Conservation (phyloP, 2,329 filamentous ascomycete species). For the Alternaria solani region DNA sequence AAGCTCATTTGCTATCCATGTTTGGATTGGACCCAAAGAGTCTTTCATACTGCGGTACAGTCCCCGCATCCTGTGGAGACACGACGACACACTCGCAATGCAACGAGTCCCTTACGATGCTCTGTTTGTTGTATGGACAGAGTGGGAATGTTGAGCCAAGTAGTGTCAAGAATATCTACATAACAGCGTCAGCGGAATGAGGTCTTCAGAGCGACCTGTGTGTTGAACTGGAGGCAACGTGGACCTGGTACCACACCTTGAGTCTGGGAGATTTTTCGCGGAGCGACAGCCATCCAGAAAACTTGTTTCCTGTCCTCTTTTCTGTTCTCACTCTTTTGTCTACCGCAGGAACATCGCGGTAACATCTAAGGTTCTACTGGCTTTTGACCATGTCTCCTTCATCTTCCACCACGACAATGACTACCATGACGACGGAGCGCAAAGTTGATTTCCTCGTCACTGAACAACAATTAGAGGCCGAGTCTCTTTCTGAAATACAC, state of each 20-base stretch:
- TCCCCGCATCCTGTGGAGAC: neutral
- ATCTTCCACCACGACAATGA: neutral
- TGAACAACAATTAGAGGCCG: neutral
- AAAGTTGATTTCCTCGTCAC: neutral
- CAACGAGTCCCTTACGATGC: neutral
- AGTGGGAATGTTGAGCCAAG: neutral
- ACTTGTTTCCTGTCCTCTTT: neutral
- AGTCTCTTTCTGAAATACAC: neutral
- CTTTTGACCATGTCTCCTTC: neutral
- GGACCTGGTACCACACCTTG: neutral
- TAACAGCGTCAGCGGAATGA: neutral
- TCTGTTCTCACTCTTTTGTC: neutral
- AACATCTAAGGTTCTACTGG: neutral
- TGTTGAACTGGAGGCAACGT: neutral
- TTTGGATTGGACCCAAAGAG: neutral
- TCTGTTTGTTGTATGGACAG: neutral
- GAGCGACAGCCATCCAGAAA: neutral
- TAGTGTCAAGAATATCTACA: neutral
- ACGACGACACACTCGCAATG: conserved; percentile 1
- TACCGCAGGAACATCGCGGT: neutral
- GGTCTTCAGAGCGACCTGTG: neutral
- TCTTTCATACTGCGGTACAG: neutral
- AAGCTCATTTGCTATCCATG: neutral
- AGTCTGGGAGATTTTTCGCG: neutral
- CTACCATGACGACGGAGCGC: neutral